Evolutionary conservation across 768 basidiomycete genomes (phyloP).

Genomic region (Gymnopilus dilepis): DNA sequence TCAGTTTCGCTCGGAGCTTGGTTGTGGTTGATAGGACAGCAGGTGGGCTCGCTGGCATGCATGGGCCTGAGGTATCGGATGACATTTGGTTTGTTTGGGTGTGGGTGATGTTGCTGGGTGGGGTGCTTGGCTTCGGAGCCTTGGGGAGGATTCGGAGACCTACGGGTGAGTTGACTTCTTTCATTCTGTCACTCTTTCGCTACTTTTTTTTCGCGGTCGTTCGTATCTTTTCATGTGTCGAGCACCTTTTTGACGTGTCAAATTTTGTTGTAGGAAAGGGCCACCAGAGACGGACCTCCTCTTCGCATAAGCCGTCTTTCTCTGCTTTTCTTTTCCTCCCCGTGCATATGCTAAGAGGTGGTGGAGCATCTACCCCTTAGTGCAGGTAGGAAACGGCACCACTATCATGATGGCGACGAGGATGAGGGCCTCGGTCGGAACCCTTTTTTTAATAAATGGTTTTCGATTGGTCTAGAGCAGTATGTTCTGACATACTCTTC

Average conservation of each 20-base stretch:
- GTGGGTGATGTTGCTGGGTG: constrained; percentile 56
- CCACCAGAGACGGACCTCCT: constrained; percentile 72
- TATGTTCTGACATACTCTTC: no score
- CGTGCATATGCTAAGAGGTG: constrained; percentile 97
- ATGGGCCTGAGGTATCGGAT: constrained; percentile 97
- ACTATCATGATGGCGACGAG: constrained; percentile 63
- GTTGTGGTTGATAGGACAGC: constrained; percentile 91
- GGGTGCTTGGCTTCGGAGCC: constrained; percentile 44
- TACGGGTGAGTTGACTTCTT: constrained; percentile 35
- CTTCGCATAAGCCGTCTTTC: constrained; percentile 92
- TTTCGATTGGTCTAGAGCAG: no score
- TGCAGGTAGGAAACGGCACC: constrained; percentile 62
- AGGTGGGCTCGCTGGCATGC: constrained; percentile 81
- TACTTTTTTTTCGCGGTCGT: no score
- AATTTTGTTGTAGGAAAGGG: constrained; percentile 55
- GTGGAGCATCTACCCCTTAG: constrained; percentile 89
- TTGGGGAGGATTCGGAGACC: constrained; percentile 68
- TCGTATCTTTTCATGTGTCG: no score
- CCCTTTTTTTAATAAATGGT: background rate
- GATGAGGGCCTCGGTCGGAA: constrained; percentile 47
- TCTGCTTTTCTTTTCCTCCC: constrained; percentile 92
- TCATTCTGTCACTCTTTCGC: no score
- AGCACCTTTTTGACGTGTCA: no score
- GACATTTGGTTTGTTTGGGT: constrained; percentile 94
- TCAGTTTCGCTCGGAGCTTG: constrained; percentile 73